Conservation (phyloP, 768 basidiomycete species). For the Royoungia palumana region DNA sequence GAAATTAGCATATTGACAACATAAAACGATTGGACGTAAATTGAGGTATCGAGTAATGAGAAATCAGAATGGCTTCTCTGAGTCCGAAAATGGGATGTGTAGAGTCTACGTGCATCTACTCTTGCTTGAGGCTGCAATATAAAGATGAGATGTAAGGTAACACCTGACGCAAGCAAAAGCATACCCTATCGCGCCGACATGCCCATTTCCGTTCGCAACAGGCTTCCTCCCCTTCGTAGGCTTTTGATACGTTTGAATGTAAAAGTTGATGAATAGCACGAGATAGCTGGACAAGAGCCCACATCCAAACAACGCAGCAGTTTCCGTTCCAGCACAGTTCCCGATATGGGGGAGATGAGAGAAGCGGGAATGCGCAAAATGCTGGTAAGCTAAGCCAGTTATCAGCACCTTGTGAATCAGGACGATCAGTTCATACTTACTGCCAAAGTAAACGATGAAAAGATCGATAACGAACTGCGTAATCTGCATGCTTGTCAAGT, state of each 20-base stretch:
- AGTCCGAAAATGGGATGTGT: background rate
- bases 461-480: conserved; percentile 93
- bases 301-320: conserved; percentile 87
- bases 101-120: conserved; percentile 20
- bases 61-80: conserved; percentile 12
- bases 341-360: conserved; percentile 62
- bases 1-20: conserved; percentile 14
- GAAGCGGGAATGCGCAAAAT: conserved; percentile 69
- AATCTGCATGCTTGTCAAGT: conserved; percentile 96
- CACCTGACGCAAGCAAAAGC: background rate
- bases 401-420: conserved; percentile 8
- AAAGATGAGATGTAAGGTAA: conserved; percentile 1
- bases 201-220: conserved; percentile 43
- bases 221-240: conserved; percentile 38
- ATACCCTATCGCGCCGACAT: conserved; percentile 37
- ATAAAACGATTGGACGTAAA: conserved; percentile 13
- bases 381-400: conserved; percentile 61
- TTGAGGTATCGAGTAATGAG: conserved; percentile 7
- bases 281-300: conserved; percentile 86
- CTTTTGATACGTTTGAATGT: conserved; percentile 81
- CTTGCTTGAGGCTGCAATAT: conserved; percentile 32
- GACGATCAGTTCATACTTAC: conserved; percentile 46
- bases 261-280: conserved; percentile 93
- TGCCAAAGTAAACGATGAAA: conserved; percentile 89
- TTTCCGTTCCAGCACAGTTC: conserved; percentile 86